These are phyloP conservation scores for Debaryomyces nepalensis DNA, from an alignment of 1,139 yeast species.

Conservation along the genomic window DNA sequence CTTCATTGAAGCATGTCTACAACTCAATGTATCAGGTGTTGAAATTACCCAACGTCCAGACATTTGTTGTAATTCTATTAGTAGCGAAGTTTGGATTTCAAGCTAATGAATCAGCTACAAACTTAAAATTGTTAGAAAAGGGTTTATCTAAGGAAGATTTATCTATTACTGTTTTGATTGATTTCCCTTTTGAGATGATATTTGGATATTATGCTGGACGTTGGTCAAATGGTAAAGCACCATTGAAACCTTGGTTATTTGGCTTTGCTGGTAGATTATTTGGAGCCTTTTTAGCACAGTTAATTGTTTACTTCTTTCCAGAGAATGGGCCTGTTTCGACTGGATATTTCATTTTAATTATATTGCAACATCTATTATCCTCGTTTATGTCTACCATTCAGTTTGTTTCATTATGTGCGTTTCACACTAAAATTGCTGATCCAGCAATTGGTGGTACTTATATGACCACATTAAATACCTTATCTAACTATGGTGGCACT, in stretches of 20 bases:
- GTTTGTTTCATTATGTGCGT: slow-evolving; percentile 92
- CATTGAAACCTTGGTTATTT: slow-evolving; percentile 85
- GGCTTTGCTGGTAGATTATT: slow-evolving; percentile 85
- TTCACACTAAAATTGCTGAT: slow-evolving; percentile 94
- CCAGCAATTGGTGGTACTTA: slow-evolving; percentile 97
- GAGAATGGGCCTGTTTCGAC: slow-evolving; percentile 47
- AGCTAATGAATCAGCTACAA: slow-evolving; percentile 95
- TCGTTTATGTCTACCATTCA: slow-evolving; percentile 95
- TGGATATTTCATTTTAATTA: slow-evolving; percentile 67
- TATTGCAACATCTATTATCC: slow-evolving; percentile 80
- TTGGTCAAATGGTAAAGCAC: slow-evolving; percentile 79
- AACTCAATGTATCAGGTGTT: slow-evolving; percentile 76
- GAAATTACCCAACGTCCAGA: slow-evolving; percentile 74
- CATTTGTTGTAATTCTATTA: slow-evolving; percentile 73
- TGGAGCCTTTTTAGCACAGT: slow-evolving; percentile 78
- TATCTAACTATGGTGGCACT: slow-evolving; percentile 93
- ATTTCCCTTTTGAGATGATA: slow-evolving; percentile 93
- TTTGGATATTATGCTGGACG: slow-evolving; percentile 96
- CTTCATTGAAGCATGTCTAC: slow-evolving; percentile 58
- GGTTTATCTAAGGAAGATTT: slow-evolving; percentile 94
- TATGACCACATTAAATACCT: slow-evolving; percentile 93
- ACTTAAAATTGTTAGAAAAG: slow-evolving; percentile 85
- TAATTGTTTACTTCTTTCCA: slow-evolving; percentile 77
- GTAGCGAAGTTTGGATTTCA: slow-evolving; percentile 91
- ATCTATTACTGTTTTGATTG: slow-evolving; percentile 89